These are phyloP conservation scores for Sideroxylon spinosum DNA, from an alignment of 179 eudicot genomes.

Conservation along the genomic window DNA sequence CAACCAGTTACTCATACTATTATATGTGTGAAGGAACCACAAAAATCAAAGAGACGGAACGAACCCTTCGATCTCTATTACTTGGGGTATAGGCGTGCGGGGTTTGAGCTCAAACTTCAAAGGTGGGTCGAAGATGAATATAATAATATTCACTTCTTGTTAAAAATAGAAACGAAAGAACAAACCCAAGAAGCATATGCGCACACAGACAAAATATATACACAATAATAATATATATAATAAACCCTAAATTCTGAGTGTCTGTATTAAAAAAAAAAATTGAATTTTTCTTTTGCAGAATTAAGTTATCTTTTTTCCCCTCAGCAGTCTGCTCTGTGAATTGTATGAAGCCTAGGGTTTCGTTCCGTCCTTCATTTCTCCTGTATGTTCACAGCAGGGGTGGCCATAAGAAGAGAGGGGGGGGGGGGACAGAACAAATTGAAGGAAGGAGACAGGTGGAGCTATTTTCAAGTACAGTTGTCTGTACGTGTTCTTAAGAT, in stretches of 20 bases:
- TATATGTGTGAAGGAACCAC: background rate
- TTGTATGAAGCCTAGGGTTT: conserved; percentile 23
- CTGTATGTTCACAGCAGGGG: conserved; percentile 26
- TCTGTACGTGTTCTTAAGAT: no score
- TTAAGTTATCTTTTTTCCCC: background rate
- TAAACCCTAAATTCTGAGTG: no score
- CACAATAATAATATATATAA: no score
- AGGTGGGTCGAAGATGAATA: background rate
- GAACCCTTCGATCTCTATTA: conserved; percentile 5
- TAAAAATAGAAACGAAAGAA: background rate
- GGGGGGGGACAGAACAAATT: background rate
- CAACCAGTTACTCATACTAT: conserved; percentile 49
- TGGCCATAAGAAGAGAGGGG: conserved; percentile 22
- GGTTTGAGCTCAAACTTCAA: conserved; percentile 29
- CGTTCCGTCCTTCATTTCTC: conserved; percentile 27
- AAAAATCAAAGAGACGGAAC: background rate
- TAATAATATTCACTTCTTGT: no score
- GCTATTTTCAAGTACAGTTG: no score
- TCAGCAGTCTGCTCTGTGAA: background rate
- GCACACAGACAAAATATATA: background rate
- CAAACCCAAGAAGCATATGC: no score
- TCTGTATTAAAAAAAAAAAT: background rate
- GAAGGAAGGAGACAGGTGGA: no score
- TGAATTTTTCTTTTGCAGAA: background rate
- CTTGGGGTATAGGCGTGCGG: conserved; percentile 6